These are phyloP conservation scores for Saksenaea vasiformis DNA, from an alignment of 371 early-diverging fungal genomes.

Conservation along the genomic window DNA sequence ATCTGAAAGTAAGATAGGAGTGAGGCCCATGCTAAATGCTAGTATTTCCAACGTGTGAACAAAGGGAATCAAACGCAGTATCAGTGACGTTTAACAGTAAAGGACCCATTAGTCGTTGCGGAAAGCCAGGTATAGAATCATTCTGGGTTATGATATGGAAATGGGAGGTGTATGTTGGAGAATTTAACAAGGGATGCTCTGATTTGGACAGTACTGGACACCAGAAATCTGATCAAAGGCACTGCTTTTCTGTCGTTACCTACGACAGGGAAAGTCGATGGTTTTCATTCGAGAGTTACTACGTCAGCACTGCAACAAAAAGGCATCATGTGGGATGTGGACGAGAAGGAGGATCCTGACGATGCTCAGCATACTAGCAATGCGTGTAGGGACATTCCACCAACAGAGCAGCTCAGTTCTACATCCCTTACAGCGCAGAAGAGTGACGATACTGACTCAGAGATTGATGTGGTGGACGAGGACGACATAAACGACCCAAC, in stretches of 20 bases:
- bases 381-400: neutral
- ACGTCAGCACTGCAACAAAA: neutral
- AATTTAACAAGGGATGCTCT: neutral
- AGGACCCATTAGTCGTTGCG: neutral
- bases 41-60: neutral
- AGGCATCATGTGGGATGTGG: slow-evolving; percentile 4
- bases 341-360: slow-evolving; percentile 4
- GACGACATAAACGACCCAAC: neutral
- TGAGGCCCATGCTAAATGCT: neutral
- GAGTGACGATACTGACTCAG: neutral
- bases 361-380: neutral
- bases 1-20: neutral
- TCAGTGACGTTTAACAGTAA: slow-evolving; percentile 4
- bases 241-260: slow-evolving; percentile 4
- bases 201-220: neutral
- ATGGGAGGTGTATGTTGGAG: neutral
- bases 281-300: slow-evolving; percentile 1
- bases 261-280: slow-evolving; percentile 4
- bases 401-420: neutral
- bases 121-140: neutral
- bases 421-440: neutral
- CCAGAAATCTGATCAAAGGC: slow-evolving; percentile 1
- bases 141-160: neutral
- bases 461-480: slow-evolving; percentile 1
- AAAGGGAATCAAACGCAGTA: slow-evolving; percentile 4